Percentiles rank a stretch among this genome's conserved stretches.
Evolutionary conservation across 2,329 filamentous ascomycete genomes (phyloP).

Genomic region (Exophiala dermatitidis): DNA sequence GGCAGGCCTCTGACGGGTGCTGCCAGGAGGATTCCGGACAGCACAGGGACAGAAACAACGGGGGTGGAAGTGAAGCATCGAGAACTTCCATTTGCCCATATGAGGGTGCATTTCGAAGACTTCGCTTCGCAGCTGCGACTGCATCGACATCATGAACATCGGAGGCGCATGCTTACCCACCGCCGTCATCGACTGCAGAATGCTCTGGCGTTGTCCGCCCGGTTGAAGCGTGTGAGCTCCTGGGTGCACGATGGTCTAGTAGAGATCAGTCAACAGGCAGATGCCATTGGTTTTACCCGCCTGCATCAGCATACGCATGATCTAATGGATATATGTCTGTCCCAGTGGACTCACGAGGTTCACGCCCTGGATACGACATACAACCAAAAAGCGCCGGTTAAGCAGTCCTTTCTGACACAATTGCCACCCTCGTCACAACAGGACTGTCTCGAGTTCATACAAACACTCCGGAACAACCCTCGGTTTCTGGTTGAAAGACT

Average conservation of each 20-base stretch:
- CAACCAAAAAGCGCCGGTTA: constrained; percentile 1
- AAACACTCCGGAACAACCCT: constrained; percentile 74
- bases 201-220: constrained; percentile 38
- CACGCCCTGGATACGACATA: constrained; percentile 31
- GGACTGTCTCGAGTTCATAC: constrained; percentile 70
- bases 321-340: constrained; percentile 38
- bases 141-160: constrained; percentile 37
- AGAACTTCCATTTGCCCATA: constrained; percentile 23
- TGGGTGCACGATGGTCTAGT: constrained; percentile 40
- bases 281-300: constrained; percentile 40
- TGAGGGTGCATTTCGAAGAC: constrained; percentile 38
- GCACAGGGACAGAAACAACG: neutral
- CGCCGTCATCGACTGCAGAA: constrained; percentile 38
- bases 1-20: constrained; percentile 1
- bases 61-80: neutral
- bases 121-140: constrained; percentile 39
- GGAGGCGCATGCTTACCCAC: constrained; percentile 36
- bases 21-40: neutral
- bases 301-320: constrained; percentile 41
- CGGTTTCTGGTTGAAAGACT: constrained; percentile 81
- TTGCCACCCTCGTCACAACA: constrained; percentile 69
- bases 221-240: constrained; percentile 37
- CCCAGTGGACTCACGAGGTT: constrained; percentile 31
- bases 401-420: constrained; percentile 48
- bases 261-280: constrained; percentile 40